A percentile compares a stretch with the other conserved stretches of the same genome.
Conservation (phyloP, 2,329 filamentous ascomycete species). For the Esteya vermicola region DNA sequence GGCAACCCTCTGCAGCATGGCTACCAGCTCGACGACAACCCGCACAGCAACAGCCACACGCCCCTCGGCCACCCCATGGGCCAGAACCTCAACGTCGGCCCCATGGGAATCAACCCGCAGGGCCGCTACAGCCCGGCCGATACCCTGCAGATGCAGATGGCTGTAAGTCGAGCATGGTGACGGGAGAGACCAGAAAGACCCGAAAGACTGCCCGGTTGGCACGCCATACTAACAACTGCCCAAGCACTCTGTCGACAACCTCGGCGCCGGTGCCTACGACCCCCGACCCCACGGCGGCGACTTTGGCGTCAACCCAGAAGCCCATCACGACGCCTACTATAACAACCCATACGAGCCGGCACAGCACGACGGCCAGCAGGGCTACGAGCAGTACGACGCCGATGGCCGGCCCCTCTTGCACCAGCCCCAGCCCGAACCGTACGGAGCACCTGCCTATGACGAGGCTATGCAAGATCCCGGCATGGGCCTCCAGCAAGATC, state of each 20-base stretch:
- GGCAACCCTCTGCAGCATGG: constrained; percentile 57
- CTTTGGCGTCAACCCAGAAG: constrained; percentile 67
- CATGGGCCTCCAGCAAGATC: neutral
- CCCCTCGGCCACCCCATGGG: too few relatives aligned
- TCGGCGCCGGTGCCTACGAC: constrained; percentile 29
- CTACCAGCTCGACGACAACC: constrained; percentile 72
- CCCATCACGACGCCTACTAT: constrained; percentile 79
- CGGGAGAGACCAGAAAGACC: too few relatives aligned
- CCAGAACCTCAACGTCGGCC: constrained; percentile 36
- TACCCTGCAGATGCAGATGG: constrained; percentile 68
- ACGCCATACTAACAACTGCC: neutral
- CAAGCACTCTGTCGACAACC: constrained; percentile 38
- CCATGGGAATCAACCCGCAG: constrained; percentile 33
- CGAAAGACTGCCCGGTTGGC: too few relatives aligned
- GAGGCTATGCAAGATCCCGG: constrained; percentile 17
- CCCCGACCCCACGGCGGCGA: constrained; percentile 40
- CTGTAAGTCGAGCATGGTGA: constrained; percentile 52
- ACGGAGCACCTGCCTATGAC: constrained; percentile 28
- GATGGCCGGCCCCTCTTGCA: constrained; percentile 63
- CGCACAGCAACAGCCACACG: constrained; percentile 45
- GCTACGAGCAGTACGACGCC: constrained; percentile 50
- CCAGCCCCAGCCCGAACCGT: constrained; percentile 40
- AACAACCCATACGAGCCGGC: constrained; percentile 57
- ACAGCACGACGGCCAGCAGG: constrained; percentile 44
- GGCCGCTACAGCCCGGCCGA: constrained; percentile 53